phyloP scores from a whole-genome alignment of 2,329 filamentous ascomycete genomes.

The Aschersonia sp. region DNA sequence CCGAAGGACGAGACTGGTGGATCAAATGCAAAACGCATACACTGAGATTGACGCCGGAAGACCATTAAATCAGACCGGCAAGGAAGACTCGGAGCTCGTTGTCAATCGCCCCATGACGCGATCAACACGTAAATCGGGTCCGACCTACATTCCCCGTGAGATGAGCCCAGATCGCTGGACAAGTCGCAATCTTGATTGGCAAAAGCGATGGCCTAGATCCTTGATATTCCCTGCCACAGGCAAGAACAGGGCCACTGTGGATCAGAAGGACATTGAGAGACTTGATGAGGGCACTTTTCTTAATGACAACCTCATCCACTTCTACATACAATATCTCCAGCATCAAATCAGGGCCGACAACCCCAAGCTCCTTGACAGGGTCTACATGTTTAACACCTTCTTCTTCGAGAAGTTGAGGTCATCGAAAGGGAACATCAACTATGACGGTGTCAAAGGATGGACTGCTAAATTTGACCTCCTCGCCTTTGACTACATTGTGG shows the following conservation, averaged over 20 bases:
- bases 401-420: constrained; percentile 72
- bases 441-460: constrained; percentile 75
- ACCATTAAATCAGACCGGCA: background rate
- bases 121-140: constrained; percentile 11
- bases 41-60: background rate
- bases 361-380: constrained; percentile 42
- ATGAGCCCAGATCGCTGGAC: constrained; percentile 30
- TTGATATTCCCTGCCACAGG: constrained; percentile 46
- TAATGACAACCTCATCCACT: constrained; percentile 85
- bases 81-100: background rate
- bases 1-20: background rate
- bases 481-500: constrained; percentile 72
- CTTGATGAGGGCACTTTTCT: constrained; percentile 76
- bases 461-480: constrained; percentile 77
- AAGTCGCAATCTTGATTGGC: constrained; percentile 33
- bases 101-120: constrained; percentile 7
- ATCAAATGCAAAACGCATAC: background rate
- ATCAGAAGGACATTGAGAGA: constrained; percentile 57
- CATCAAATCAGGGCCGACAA: constrained; percentile 38
- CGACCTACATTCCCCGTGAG: constrained; percentile 3
- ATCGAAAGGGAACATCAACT: constrained; percentile 53
- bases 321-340: constrained; percentile 69
- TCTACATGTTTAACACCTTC: constrained; percentile 87
- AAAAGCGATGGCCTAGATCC: constrained; percentile 36
- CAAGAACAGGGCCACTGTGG: constrained; percentile 48